Base-by-base conservation (phyloP, 306 rosid species). In the Geum urbanum region DNA sequence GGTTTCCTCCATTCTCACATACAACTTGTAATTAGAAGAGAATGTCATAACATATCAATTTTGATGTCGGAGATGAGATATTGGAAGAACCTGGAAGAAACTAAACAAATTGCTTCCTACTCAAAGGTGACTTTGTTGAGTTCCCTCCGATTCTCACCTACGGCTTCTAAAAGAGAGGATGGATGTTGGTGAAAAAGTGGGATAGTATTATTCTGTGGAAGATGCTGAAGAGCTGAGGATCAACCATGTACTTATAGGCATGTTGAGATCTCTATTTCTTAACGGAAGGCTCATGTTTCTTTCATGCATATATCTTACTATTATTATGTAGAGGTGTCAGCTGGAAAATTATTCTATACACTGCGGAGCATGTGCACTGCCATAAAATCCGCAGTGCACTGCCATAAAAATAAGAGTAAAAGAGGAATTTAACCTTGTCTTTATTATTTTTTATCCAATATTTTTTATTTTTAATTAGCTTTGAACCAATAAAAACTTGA, bases 121-220 rank as follows among this genome's bases (percentile, higher is more conserved):
- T 24, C 6, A 12, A 24, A 5, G 63, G 9, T 32, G 19, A 32
- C 32, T 32, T 27, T 59, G 45, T 59, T 59, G 13, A 59, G 64
- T 14, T 32, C 44, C 44, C 20, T 27, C 45, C 64, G 6, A 59
- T 59, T 59, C 64, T 59, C 64, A 59, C 22, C 64, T n/a, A 60
- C 46, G 43, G 46, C 45, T 59, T 59, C 64, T 37, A 37, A 35
- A 60, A 60, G 22, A 37, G 20, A 7, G 46, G 24, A 35, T 35
- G 65, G 45, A n/a, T n/a, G 22, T 2, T 14, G 65, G 65, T 11
- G 46, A 35, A 37, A 27, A 60, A 19, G 20, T 60, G 6, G 65
- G 39, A 39, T 60, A 35, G 60, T 14, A 9, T 54, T 19, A 6
- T 35, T 37, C 19, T 37, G 46, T 35, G 22, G 46, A 37, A 39